phyloP scores from a whole-genome alignment of 306 rosid genomes.

The Carpinus viminea region DNA sequence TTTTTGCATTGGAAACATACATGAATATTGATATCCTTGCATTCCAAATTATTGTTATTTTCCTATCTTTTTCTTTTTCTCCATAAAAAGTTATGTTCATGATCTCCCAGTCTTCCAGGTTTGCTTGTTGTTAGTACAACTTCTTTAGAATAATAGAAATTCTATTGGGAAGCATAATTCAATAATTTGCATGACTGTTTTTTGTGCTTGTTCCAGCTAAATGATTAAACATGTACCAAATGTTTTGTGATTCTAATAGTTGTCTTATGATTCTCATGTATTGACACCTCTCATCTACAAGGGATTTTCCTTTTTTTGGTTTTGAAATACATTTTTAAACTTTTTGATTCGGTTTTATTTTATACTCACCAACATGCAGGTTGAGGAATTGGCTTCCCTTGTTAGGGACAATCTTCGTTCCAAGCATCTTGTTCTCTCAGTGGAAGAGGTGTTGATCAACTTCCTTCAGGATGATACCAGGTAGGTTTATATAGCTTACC shows the following conservation, averaged over 20 bases:
- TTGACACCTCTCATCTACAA: neutral
- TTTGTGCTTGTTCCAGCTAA: neutral
- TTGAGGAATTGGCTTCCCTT: constrained; percentile 95
- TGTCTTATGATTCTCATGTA: neutral
- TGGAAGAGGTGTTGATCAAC: constrained; percentile 80
- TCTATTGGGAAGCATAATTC: neutral
- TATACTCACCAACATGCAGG: constrained; percentile 47
- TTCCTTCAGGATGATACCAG: constrained; percentile 78
- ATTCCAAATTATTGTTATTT: neutral
- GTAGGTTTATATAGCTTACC: constrained; percentile 33
- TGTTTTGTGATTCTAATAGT: neutral
- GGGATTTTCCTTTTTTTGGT: neutral
- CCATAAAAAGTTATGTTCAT: neutral
- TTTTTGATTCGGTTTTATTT: neutral
- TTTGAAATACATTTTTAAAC: constrained; percentile 8
- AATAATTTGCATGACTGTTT: neutral
- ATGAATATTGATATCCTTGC: neutral
- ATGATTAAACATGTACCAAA: neutral
- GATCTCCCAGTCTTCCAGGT: neutral
- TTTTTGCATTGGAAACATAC: neutral
- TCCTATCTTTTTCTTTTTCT: neutral
- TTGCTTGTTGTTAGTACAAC: neutral
- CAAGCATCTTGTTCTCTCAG: constrained; percentile 92
- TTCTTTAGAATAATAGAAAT: neutral
- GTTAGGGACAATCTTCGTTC: constrained; percentile 94